Base-by-base conservation (phyloP, 202 grass and related monocot genomes). In the Eragrostis tef region DNA sequence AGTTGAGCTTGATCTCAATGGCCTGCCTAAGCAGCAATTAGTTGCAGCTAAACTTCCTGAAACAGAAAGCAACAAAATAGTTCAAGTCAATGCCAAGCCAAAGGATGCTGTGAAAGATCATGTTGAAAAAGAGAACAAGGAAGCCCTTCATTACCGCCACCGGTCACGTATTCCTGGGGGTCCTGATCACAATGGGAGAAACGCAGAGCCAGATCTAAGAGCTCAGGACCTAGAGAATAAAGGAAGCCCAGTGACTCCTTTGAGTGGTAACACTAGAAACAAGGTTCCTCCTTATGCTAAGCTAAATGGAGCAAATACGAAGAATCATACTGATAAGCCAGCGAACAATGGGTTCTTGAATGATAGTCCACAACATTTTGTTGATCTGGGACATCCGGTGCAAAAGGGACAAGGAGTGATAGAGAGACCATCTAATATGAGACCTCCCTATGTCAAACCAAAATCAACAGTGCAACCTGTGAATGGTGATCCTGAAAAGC, bases 401-500 rank as follows among this genome's bases (percentile, higher is more conserved):
- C 79, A 83, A 67, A 61, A 83, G 45, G 89, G 52, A 81, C 74
- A 71, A 20, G 45, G 16, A 75, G 59, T 84, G 13, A 74, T 64
- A 79, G 78, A 78, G 74, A 79, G 3, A 12, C 53, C 24, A 46
- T 11, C 48, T 67, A 78, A 88, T 57, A 52, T 70, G 74, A 75
- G 27, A 29, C 92, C 94, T 31, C 90, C 86, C 58, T 94, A 94
- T 80, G 70, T 84, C 22, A 93, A 89, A 65, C 67, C 81, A 69
- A 86, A 82, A 50, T 56, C 71, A 11, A 54, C 60, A 21, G 43
- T 64, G 17, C 56, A 67, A 24, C 42, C 52, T 46, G 58, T 69
- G 25, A 25, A 83, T 4, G 56, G n/a, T 74, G 83, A 92, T 78
- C 69, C 74, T 74, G 83, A 71, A 83, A 82, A 86, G 25, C 61